These are phyloP conservation scores for Chlorella sp. DNA, from an alignment of 139 green algal genomes.

Conservation along the genomic window DNA sequence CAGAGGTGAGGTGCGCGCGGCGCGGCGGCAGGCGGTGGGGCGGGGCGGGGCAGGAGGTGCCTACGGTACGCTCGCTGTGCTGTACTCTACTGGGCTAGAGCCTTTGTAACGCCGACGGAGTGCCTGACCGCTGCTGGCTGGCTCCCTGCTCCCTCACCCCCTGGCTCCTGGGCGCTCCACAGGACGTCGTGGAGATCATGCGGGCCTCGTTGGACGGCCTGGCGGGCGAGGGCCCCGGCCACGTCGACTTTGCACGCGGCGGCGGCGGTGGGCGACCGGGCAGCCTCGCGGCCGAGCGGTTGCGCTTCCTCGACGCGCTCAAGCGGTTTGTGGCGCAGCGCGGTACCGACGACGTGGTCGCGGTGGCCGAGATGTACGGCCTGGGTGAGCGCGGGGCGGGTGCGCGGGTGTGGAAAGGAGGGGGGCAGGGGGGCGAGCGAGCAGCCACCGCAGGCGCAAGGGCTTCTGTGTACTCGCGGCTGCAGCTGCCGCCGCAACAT, in stretches of 20 bases:
- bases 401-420: not conserved
- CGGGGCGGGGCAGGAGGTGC: too few relatives aligned
- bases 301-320: conserved; percentile 67
- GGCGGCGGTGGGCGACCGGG: conserved; percentile 1
- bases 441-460: too few relatives aligned
- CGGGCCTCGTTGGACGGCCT: conserved; percentile 59
- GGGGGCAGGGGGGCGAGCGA: not conserved
- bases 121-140: not conserved
- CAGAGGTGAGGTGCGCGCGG: conserved; percentile 43
- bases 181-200: conserved; percentile 83
- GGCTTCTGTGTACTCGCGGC: not conserved
- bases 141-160: not conserved
- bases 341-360: conserved; percentile 46
- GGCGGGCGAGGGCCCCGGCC: conserved; percentile 34
- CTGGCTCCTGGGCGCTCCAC: not conserved
- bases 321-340: too few relatives aligned
- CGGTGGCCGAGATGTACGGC: conserved; percentile 18
- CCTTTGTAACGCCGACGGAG: too few relatives aligned
- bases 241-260: conserved; percentile 54
- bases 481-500: not conserved
- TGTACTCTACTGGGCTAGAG: too few relatives aligned
- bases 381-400: too few relatives aligned
- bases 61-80: too few relatives aligned
- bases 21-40: not conserved
- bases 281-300: conserved; percentile 57